Percentiles rank a stretch among this genome's conserved stretches.
Conservation (phyloP, 805 yeast genomes). For the Diddensiella santjacobensis region DNA sequence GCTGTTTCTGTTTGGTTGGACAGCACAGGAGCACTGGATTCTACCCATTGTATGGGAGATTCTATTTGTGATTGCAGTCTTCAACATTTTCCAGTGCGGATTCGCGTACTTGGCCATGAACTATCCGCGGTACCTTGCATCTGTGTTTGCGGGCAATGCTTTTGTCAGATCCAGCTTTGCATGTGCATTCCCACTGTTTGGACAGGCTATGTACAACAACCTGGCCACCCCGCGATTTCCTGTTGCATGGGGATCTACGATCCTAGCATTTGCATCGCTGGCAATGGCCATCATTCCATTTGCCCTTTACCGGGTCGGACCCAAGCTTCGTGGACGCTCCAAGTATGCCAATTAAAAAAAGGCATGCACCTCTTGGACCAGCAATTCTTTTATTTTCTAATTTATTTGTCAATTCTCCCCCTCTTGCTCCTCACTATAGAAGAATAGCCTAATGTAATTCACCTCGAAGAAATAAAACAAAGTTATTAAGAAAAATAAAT, state of each 20-base stretch:
- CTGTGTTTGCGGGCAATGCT: slow-evolving; percentile 57
- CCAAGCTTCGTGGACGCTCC: slow-evolving; percentile 35
- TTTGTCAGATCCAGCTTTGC: slow-evolving; percentile 51
- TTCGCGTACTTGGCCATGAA: slow-evolving; percentile 47
- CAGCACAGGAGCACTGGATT: slow-evolving; percentile 50
- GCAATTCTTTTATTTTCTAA: not conserved
- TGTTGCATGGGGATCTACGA: slow-evolving; percentile 55
- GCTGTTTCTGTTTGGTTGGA: slow-evolving; percentile 52
- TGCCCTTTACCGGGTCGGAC: slow-evolving; percentile 34
- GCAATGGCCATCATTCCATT: slow-evolving; percentile 48
- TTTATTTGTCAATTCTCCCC: not conserved
- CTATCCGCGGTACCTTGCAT: slow-evolving; percentile 49
- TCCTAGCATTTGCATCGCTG: slow-evolving; percentile 45
- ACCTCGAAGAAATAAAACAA: too few species aligned
- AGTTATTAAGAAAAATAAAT: too few species aligned
- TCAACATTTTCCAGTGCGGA: slow-evolving; percentile 46
- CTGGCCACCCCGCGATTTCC: slow-evolving; percentile 43
- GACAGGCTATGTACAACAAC: slow-evolving; percentile 51
- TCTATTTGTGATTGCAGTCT: slow-evolving; percentile 39
- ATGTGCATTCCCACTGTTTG: slow-evolving; percentile 62
- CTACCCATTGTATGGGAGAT: slow-evolving; percentile 44
- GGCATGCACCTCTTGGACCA: too few species aligned
- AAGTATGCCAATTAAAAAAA: slow-evolving; percentile 28
- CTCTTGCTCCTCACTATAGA: not conserved
- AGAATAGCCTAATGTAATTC: not conserved